Evolutionary conservation across 768 basidiomycete genomes (phyloP), one percentile per base, ranked within the genome.

Genomic region (Termitomyces sp.): DNA sequence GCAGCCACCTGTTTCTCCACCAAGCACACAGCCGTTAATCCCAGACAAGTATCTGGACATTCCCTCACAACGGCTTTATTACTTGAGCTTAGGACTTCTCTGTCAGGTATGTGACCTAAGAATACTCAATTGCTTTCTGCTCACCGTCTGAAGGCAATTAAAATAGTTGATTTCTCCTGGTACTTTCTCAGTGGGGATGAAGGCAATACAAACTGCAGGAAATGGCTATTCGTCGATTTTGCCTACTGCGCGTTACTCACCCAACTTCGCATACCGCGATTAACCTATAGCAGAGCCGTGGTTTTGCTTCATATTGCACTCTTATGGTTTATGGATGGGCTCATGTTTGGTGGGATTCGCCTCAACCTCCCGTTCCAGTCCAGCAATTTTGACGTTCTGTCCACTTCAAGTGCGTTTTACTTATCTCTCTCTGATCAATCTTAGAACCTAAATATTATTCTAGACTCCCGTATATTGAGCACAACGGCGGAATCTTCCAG

Each of bases 51-150:
- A 84, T 64, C 60, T 94, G 29, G 88, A 90, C 64, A 74, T 85
- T 5, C 89, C 90, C 20, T 86, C 90, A 15, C 90, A 93, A 66
- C 78, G 94, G 47, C 78, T 90, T 6, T 91, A 94, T 63, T 80
- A 81, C 58, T 75, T 91, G 41, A 88, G 91, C 56, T 70, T 93
- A 23, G 89, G 86, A 7, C 79, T 85, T 38, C 75, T 93, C 2
- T 76, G 89, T 32, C 92, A 94, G 79, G 92, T 89, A 58, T 52
- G 78, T 48, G 41, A 46, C 42, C 39, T 47, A 41, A 36, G 27
- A 15, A 23, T 44, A 20, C n/a, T 9, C 3, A 50, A 16, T 46
- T 20, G 27, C 42, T 15, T 52, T 35, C 40, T 53, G 25, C 33
- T 31, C 44, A 36, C 47, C 18, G 43, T 63, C 40, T 22, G 36